phyloP scores from a whole-genome alignment of 192 early-diverging fungal species.

The Coemansia sp. region DNA sequence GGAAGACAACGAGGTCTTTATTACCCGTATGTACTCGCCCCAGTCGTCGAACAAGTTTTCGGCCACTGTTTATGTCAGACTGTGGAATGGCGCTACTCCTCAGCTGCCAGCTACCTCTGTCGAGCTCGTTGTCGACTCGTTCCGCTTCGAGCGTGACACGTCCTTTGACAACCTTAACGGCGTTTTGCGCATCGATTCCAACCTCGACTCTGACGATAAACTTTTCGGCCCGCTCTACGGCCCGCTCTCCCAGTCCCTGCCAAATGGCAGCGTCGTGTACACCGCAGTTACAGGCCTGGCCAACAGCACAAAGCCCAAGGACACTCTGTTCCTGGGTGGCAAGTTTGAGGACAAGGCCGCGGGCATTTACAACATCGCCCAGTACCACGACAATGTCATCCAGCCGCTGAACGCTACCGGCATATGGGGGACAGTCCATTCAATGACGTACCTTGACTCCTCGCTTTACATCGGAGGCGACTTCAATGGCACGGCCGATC shows the following conservation, averaged over 20 bases:
- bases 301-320: conserved; percentile 14
- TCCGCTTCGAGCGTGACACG: conserved; percentile 37
- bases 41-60: conserved; percentile 49
- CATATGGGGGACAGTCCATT: conserved; percentile 26
- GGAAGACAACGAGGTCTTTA: conserved; percentile 34
- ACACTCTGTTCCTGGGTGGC: conserved; percentile 60
- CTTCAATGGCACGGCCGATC: conserved; percentile 40
- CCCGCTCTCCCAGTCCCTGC: conserved; percentile 35
- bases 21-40: conserved; percentile 53
- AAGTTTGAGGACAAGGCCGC: conserved; percentile 42
- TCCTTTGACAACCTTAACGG: conserved; percentile 42
- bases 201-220: conserved; percentile 15
- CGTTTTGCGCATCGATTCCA: conserved; percentile 26
- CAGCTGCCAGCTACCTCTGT: conserved; percentile 22
- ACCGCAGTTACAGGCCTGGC: conserved; percentile 30
- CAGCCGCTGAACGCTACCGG: conserved; percentile 26
- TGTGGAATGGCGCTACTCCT: conserved; percentile 11
- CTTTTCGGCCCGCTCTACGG: conserved; percentile 30
- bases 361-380: conserved; percentile 56
- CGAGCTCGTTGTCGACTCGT: conserved; percentile 38
- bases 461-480: conserved; percentile 39
- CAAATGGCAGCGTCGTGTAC: conserved; percentile 51
- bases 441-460: conserved; percentile 26
- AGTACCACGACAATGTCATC: conserved; percentile 45
- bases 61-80: conserved; percentile 48